Base-by-base conservation (phyloP, 192 early-diverging fungal species). In the Jimgerdemannia flammicorona region DNA sequence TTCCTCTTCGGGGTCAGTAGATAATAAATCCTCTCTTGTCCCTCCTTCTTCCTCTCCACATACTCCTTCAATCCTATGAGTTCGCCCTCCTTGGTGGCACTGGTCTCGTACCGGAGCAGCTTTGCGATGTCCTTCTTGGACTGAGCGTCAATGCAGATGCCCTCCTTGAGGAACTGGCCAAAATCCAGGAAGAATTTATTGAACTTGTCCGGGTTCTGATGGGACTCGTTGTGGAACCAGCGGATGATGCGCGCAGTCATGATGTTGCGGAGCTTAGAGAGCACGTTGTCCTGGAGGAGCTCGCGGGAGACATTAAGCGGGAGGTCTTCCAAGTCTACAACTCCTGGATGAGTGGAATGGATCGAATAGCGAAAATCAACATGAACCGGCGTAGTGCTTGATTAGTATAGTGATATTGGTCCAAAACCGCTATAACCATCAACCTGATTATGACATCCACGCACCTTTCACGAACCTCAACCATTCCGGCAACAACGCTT, bases 221-320 rank as follows among this genome's bases (percentile, higher is more conserved):
- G 87, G 44, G 86, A 77, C 73, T 89, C 88, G 18, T 43, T 74
- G 44, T 89, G 83, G 29, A 89, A 76, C 88, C 88, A 89, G 43
- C 83, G 86, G 69, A 89, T 72, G 40, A 89, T 79, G 74, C 88
- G 86, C 4, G 80, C 76, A 4, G 88, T 89, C 78, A 89, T 78
- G 43, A 87, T 82, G 7, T 84, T 79, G 40, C 86, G 85, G 40
- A 87, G 76, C 66, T 90, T 91, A 39, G 93, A 84, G 20, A 91
- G 70, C 10, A 83, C 78, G 72, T 91, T 87, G 59, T 94, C 87
- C 74, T 96, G 94, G 9, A 96, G 72, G 29, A 93, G 84, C 77
- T 96, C 94, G 42, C 94, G 87, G 4, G 94, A 96, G 4, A 96
- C 92, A 66, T 95, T 95, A 42, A 96, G 79, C 3, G 94, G 94